Percentiles rank a stretch among this genome's conserved stretches.
Evolutionary conservation across 352 stramenopile genomes (phyloP).

Genomic region (Globisporangium heterothallicum): DNA sequence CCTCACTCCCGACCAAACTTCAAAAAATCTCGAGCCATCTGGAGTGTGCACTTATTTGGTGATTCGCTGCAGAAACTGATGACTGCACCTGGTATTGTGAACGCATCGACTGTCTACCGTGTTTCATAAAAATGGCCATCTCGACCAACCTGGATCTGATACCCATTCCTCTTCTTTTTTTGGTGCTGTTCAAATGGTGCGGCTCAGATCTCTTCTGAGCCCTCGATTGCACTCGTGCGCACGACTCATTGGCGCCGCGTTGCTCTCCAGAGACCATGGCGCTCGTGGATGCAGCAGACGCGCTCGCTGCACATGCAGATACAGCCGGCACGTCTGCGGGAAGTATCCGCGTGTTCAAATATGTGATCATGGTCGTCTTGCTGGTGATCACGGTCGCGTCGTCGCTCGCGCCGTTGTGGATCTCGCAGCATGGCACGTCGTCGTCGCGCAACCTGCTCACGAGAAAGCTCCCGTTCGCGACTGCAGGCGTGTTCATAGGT

Average conservation of each 20-base stretch:
- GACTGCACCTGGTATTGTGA: too few relatives aligned
- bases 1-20: too few relatives aligned
- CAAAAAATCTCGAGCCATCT: too few relatives aligned
- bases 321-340: background rate
- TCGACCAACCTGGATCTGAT: background rate
- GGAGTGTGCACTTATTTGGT: too few relatives aligned
- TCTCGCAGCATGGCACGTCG: slow-evolving; percentile 39
- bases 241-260: too few relatives aligned
- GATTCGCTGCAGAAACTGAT: too few relatives aligned
- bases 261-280: too few relatives aligned
- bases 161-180: background rate
- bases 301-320: background rate
- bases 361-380: slow-evolving; percentile 36
- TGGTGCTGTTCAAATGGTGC: too few relatives aligned
- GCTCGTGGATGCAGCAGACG: background rate
- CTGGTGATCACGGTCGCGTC: slow-evolving; percentile 53
- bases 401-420: slow-evolving; percentile 46
- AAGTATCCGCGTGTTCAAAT: slow-evolving; percentile 28
- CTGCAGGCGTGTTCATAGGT: slow-evolving; percentile 55
- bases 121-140: background rate
- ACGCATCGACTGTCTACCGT: background rate
- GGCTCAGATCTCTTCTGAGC: background rate
- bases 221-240: background rate
- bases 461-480: slow-evolving; percentile 58
- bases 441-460: slow-evolving; percentile 32